Percentiles rank a stretch among this genome's conserved stretches.
Evolutionary conservation across 2,329 filamentous ascomycete genomes (phyloP).

Genomic region (Rugonectria rugulosa): DNA sequence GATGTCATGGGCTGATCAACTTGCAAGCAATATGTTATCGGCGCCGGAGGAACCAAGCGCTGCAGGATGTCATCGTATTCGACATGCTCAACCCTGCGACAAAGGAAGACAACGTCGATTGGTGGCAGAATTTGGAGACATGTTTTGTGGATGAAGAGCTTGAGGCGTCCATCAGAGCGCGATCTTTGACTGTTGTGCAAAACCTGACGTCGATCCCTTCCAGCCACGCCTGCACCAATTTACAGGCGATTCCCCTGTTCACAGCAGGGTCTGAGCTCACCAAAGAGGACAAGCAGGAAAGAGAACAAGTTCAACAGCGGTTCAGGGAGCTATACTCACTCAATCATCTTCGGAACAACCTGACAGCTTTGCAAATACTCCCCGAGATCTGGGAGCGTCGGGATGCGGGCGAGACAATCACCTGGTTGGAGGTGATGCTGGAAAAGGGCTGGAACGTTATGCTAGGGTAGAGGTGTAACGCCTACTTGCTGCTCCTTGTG

Average conservation of each 20-base stretch:
- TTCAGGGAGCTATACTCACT: not conserved
- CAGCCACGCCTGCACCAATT: not conserved
- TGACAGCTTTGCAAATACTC: not conserved
- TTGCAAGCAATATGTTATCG: too few relatives aligned
- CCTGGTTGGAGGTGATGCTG: not conserved
- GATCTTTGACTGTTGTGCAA: too few relatives aligned
- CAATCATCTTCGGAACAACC: slow-evolving; percentile 1
- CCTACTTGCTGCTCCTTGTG: not conserved
- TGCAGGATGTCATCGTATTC: too few relatives aligned
- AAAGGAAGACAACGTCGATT: too few relatives aligned
- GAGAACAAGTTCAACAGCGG: not conserved
- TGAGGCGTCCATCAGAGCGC: not conserved
- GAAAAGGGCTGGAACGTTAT: slow-evolving; percentile 3
- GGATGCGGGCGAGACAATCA: not conserved
- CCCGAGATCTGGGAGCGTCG: not conserved
- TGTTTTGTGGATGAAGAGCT: too few relatives aligned
- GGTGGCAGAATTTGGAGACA: too few relatives aligned
- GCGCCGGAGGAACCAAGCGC: too few relatives aligned
- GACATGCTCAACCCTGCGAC: too few relatives aligned
- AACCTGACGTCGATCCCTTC: too few relatives aligned
- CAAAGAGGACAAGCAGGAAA: not conserved
- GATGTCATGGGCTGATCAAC: not conserved
- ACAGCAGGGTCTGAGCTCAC: not conserved
- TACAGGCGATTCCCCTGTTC: not conserved
- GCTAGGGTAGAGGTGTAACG: slow-evolving; percentile 2